Evolutionary conservation across 1,139 yeast genomes (phyloP), one percentile per base, ranked within the genome.

Genomic region (Taiozyma sp.): DNA sequence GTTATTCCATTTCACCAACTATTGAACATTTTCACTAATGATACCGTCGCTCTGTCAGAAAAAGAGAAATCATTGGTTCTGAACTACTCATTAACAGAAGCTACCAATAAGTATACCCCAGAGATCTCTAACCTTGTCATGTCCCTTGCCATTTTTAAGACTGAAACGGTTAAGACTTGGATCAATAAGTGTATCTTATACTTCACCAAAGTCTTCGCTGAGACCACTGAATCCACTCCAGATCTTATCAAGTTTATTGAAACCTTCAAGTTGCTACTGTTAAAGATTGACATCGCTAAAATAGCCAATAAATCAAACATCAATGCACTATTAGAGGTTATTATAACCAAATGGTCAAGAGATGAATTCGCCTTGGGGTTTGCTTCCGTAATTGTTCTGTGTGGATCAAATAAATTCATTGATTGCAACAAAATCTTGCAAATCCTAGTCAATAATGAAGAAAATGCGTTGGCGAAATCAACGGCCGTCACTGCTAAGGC

Each of bases 251-350:
- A 51, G 5, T 72, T 68, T 63, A 57, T 72, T 52, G 61, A 39
- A 27, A 72, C 65, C 57, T 68, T 71, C 59, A 68, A 55, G 50
- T 60, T 43, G 30, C 63, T 68, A 44, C 63, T 60, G 56, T 68
- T 56, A 57, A 64, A 57, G 32, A 60, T 59, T 39, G 62, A 72
- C n/a, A 54, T 82, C 10, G 74, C 84, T 78, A 65, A 70, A 9
- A 54, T 74, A n/a, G 73, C 81, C 13, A 78, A 85, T 3, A 61
- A 67, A 7, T 63, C 74, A 7, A 70, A 83, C 43, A 55, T 87
- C 14, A 84, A 87, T 57, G 72, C 96, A 0, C 87, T 87, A 57
- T 66, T 88, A 38, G 95, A 89, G 64, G 89, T 80, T 16, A 65
- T 85, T 5, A 70, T 86, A 27, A 69, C 70, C 5, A 63, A 68